Base-by-base conservation (phyloP, 768 basidiomycete genomes). In the Hygrocybe coccinea region DNA sequence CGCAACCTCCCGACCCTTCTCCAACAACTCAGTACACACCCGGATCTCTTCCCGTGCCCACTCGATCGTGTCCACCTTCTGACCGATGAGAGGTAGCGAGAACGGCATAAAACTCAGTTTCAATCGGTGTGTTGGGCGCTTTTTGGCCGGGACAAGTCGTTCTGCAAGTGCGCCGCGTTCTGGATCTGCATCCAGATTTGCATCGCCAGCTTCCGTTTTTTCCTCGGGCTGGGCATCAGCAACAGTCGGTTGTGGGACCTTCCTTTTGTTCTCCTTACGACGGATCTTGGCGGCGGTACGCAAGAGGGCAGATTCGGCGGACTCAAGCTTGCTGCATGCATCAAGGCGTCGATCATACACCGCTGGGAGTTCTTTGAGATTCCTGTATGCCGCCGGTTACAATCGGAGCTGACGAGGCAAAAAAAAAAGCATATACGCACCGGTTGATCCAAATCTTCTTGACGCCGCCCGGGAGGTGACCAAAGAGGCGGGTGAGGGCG, bases 1-100 rank as follows among this genome's bases (percentile, higher is more conserved):
- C 21, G 76, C 73, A 14, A 67, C 57, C 34, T 65, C 64, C 12
- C 82, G 75, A 21, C 76, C 82, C 56, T 77, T 75, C 2, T 82
- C 79, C 44, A 91, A 71, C 2, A 81, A 62, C 17, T 65, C 65
- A 15, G 76, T 82, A 54, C 84, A 82, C 1, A 74, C 64, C 1
- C 71, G 69, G 54, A 97, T 90, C 71, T 94, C 88, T 17, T 79
- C 74, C 29, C 89, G 77, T 17, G 85, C 83, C 93, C 94, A 97
- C 2, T 93, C 86, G 65, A 98, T 93, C 2, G 89, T 82, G 72
- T 98, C 97, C 14, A 97, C 94, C 69, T 95, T 89, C 68, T 91
- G 69, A 7, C 97, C 97, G 2, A 83, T 72, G 22, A 95, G 75
- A 1, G 74, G 74, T 4, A 81, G 60, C 64, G 78, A 38, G 19